Evolutionary conservation across 108 stramenopile genomes (phyloP).

Genomic region (Cyclotella kingstonii): DNA sequence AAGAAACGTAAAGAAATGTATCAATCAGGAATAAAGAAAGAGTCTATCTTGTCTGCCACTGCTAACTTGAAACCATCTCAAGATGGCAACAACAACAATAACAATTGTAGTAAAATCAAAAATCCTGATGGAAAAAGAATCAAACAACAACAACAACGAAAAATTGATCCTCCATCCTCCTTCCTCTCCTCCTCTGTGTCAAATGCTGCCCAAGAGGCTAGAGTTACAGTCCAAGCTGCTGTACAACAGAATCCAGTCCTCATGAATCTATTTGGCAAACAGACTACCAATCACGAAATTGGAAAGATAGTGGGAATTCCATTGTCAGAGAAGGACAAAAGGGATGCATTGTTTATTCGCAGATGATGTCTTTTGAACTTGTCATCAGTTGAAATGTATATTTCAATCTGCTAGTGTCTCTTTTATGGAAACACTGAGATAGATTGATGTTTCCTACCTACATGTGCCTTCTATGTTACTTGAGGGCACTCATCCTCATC

Average conservation of each 20-base stretch:
- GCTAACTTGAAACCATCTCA: neutral
- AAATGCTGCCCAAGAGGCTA: slow-evolving; percentile 2
- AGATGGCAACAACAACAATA: neutral
- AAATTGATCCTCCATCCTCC: too few relatives aligned
- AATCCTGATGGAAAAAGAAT: neutral
- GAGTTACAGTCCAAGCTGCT: slow-evolving; percentile 5
- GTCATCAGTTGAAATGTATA: neutral
- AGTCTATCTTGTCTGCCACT: neutral
- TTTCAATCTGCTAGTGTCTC: neutral
- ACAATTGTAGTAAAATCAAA: neutral
- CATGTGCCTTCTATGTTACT: too few relatives aligned
- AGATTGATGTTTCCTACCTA: neutral
- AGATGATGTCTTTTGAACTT: slow-evolving; percentile 13
- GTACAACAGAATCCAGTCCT: slow-evolving; percentile 13
- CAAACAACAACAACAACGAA: neutral
- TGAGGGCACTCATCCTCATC: too few relatives aligned
- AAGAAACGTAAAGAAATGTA: slow-evolving; percentile 31
- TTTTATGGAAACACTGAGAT: neutral
- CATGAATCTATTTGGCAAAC: slow-evolving; percentile 10
- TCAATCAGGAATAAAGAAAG: slow-evolving; percentile 13
- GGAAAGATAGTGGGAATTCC: neutral
- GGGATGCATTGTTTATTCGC: slow-evolving; percentile 29
- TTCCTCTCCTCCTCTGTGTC: neutral
- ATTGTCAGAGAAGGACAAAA: slow-evolving; percentile 13
- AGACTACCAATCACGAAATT: too few relatives aligned